Evolutionary conservation across 257 asterid species (phyloP), one percentile per base, ranked within the genome.

Genomic region (Prunella vulgaris): DNA sequence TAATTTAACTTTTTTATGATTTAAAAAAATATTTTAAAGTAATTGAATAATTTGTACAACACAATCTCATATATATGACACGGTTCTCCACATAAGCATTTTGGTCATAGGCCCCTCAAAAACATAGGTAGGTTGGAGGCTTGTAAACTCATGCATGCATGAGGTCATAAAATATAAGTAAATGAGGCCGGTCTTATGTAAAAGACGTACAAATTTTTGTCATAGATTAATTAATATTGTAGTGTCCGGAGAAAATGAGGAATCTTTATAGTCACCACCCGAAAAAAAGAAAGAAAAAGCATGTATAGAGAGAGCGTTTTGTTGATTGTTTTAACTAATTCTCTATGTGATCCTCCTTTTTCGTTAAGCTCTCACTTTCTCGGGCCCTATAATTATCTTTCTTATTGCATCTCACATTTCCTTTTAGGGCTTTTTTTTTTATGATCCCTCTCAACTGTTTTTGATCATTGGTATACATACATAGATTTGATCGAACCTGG

Each of bases 311-410:
- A n/a, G 51, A 51, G 0, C 27, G 2, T 49, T 46, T 40, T 35
- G 10, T 27, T 5, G 21, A 44, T 56, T 22, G 10, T 3, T 12
- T n/a, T 24, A 35, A 42, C 22, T 46, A 62, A 38, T 54, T 68
- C 24, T 63, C 44, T 60, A 22, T 10, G 14, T 44, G 76, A 77
- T 78, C 82, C 81, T 69, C 33, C 40, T 72, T 69, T 76, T 28
- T 0, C 80, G 70, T 57, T 10, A 14, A 58, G 27, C 38, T 54
- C 22, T 48, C 24, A 48, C 54, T 40, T 10, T 6, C 21, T 7
- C 32, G 27, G 24, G 0, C 18, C 40, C 65, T 69, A 27, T 27
- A 40, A 40, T 51, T 21, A 30, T 72, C 63, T 61, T 56, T 28
- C 78, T 51, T 18, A 17, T 42, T 20, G 17, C 52, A 58, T 10